Percentiles rank a stretch among this genome's conserved stretches.
Conservation (phyloP, 139 green algal genomes). For the Marvania coccoides region DNA sequence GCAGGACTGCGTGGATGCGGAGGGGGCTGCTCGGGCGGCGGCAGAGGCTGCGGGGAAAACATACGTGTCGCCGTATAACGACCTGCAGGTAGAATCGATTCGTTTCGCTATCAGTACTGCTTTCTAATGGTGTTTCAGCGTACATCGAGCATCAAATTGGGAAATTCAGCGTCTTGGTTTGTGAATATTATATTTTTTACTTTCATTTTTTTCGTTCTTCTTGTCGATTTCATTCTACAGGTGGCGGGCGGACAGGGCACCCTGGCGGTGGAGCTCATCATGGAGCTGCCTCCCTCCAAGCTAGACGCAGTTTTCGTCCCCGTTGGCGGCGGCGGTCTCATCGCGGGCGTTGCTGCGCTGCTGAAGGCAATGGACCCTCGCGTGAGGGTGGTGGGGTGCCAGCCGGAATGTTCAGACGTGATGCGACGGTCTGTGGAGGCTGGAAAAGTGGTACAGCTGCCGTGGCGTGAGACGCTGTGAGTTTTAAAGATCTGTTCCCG, state of each 20-base stretch:
- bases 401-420: slow-evolving; percentile 35
- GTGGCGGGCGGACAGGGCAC: slow-evolving; percentile 50
- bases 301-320: slow-evolving; percentile 51
- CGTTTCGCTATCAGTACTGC: no score
- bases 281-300: slow-evolving; percentile 7
- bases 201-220: background rate
- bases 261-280: slow-evolving; percentile 47
- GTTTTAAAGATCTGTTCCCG: no score
- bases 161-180: background rate
- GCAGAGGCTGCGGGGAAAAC: slow-evolving; percentile 12
- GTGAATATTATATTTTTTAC: background rate
- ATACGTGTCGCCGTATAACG: slow-evolving; percentile 57
- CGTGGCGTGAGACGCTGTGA: slow-evolving; percentile 36
- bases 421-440: slow-evolving; percentile 41
- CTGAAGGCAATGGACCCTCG: slow-evolving; percentile 36
- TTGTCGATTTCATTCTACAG: no score
- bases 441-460: slow-evolving; percentile 17
- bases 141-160: no score
- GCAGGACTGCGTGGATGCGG: slow-evolving; percentile 39
- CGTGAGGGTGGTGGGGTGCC: slow-evolving; percentile 45
- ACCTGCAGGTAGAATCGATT: no score
- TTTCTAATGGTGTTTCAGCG: no score
- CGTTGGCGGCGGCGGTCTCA: slow-evolving; percentile 59
- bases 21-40: slow-evolving; percentile 24
- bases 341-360: slow-evolving; percentile 40